phyloP scores from a whole-genome alignment of 352 stramenopile species.

The Globisporangium iwayamae region DNA sequence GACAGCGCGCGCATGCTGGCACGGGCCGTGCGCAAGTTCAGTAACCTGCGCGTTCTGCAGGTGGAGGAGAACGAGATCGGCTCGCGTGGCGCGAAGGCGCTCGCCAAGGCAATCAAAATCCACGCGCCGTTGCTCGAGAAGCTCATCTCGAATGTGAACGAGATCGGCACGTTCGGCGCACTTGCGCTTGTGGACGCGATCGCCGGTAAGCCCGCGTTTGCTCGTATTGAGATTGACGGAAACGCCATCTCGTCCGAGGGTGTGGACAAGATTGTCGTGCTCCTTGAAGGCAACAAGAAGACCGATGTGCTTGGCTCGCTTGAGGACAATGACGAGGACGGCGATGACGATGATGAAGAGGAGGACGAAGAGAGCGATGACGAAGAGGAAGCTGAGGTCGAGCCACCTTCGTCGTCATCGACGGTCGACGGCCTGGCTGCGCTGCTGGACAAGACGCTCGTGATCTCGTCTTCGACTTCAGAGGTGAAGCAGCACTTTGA shows the following conservation, averaged over 20 bases:
- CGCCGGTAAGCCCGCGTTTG: constrained; percentile 47
- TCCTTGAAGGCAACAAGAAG: constrained; percentile 53
- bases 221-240: constrained; percentile 68
- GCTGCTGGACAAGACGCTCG: constrained; percentile 42
- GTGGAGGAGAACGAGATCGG: constrained; percentile 94
- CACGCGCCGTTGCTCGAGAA: constrained; percentile 56
- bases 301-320: constrained; percentile 57
- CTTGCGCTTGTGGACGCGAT: constrained; percentile 69
- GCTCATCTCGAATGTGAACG: constrained; percentile 85
- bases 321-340: constrained; percentile 84
- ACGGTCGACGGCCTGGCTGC: constrained; percentile 44
- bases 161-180: constrained; percentile 88
- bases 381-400: constrained; percentile 34
- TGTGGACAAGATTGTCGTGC: constrained; percentile 45
- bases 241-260: constrained; percentile 78
- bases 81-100: constrained; percentile 68
- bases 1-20: constrained; percentile 55
- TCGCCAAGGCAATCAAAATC: constrained; percentile 71
- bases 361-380: constrained; percentile 43
- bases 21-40: constrained; percentile 34
- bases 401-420: constrained; percentile 22
- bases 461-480: constrained; percentile 23
- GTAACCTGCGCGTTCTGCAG: constrained; percentile 77
- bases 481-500: constrained; percentile 32
- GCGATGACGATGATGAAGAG: constrained; percentile 55